Conservation (phyloP, 2,329 filamentous ascomycete genomes). For the Pseudocercospora fijiensis region DNA sequence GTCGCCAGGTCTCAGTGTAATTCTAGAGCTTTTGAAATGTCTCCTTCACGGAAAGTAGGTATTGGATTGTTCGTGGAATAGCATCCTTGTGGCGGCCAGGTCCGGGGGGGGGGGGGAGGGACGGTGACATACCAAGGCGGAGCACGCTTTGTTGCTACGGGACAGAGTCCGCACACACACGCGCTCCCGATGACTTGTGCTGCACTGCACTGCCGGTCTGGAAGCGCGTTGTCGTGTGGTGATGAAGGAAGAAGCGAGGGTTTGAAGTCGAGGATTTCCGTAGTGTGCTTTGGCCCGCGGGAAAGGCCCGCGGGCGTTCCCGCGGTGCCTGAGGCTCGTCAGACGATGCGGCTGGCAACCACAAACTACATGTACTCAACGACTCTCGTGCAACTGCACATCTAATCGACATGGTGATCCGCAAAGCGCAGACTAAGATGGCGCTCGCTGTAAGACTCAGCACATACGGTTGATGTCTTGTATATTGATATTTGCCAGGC, state of each 20-base stretch:
- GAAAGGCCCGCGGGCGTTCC: background rate
- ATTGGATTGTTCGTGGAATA: conserved; percentile 57
- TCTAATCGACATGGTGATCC: conserved; percentile 6
- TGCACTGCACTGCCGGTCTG: background rate
- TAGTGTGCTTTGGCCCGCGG: conserved; percentile 2
- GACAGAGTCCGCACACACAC: background rate
- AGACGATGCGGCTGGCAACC: background rate
- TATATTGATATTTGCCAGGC: conserved; percentile 59
- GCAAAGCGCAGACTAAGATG: conserved; percentile 23
- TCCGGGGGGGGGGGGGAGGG: background rate
- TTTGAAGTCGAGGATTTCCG: background rate
- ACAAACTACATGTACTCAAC: background rate
- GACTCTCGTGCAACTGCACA: background rate
- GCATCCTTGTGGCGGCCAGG: conserved; percentile 26
- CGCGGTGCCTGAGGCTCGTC: background rate
- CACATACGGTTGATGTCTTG: background rate
- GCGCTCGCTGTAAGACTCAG: conserved; percentile 28
- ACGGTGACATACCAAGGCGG: conserved; percentile 11
- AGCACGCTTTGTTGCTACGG: background rate
- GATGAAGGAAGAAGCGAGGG: background rate
- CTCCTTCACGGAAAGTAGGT: conserved; percentile 58
- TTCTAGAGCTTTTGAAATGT: conserved; percentile 50
- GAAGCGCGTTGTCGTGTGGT: background rate
- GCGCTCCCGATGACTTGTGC: background rate
- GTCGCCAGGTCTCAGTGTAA: conserved; percentile 51